These are phyloP conservation scores for Cardamine resedifolia DNA, from an alignment of 345 rosid species.

Conservation along the genomic window DNA sequence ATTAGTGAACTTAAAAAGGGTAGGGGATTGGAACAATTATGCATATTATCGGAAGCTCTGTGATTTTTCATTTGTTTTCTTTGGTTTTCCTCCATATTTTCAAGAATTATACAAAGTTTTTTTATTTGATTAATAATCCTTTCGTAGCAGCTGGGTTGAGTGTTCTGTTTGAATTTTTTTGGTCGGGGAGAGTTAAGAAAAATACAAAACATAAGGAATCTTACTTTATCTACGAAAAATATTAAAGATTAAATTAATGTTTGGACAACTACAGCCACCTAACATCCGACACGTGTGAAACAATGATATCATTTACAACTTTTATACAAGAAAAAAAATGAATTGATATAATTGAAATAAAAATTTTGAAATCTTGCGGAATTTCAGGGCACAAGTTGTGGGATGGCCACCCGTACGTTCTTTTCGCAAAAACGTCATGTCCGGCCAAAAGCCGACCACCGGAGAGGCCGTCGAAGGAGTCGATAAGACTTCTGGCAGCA, in stretches of 20 bases:
- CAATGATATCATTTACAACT: not conserved
- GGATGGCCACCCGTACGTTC: conserved; percentile 92
- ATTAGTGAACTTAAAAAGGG: not conserved
- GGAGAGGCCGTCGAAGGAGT: conserved; percentile 13
- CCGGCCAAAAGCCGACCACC: conserved; percentile 50
- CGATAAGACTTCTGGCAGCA: conserved; percentile 39
- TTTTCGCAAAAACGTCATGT: conserved; percentile 68
- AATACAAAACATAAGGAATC: conserved; percentile 77
- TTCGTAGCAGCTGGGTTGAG: not conserved
- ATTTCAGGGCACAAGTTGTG: conserved; percentile 75
- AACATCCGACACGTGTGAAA: conserved; percentile 32
- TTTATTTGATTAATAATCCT: not conserved
- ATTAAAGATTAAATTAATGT: not conserved
- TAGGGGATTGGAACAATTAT: not conserved
- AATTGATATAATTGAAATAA: not conserved
- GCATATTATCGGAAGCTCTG: conserved; percentile 3
- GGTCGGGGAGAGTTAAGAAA: conserved; percentile 60
- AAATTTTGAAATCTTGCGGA: not conserved
- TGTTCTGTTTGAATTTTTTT: conserved; percentile 6
- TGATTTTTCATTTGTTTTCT: not conserved
- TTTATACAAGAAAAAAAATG: not conserved
- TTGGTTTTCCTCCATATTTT: conserved; percentile 5
- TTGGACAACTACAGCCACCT: conserved; percentile 30
- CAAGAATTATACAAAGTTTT: not conserved
- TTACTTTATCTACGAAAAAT: conserved; percentile 35